A percentile compares a stretch with the other conserved stretches of the same genome.
phyloP scores from a whole-genome alignment of 1,284 basidiomycete genomes.

The Leccinum subrobustum region DNA sequence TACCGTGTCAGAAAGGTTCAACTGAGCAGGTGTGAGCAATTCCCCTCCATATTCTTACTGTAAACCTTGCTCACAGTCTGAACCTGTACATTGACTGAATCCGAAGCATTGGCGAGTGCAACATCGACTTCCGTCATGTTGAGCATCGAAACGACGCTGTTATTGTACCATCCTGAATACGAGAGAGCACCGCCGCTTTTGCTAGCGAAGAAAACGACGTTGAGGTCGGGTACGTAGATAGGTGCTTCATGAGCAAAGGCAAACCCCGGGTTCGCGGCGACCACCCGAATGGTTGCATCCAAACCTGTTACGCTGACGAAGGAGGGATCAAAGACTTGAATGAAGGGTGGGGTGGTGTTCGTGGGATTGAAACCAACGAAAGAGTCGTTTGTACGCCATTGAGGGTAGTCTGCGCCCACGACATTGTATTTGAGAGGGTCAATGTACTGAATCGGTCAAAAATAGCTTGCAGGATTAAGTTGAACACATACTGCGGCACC shows the following conservation, averaged over 20 bases:
- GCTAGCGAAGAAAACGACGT: conserved; percentile 57
- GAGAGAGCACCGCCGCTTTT: conserved; percentile 45
- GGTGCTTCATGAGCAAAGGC: conserved; percentile 77
- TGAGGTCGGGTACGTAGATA: conserved; percentile 56
- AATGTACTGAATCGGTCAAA: conserved; percentile 48
- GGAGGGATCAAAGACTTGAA: conserved; percentile 64
- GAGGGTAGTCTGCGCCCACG: conserved; percentile 36
- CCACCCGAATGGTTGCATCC: conserved; percentile 53
- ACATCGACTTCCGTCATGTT: conserved; percentile 45
- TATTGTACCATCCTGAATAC: conserved; percentile 43
- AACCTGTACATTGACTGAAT: conserved; percentile 52
- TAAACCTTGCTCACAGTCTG: conserved; percentile 43
- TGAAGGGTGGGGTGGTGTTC: conserved; percentile 52
- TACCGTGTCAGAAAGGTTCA: conserved; percentile 47
- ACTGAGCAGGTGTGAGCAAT: conserved; percentile 29
- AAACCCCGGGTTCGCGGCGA: conserved; percentile 57
- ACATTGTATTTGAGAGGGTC: conserved; percentile 45
- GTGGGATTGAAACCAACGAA: conserved; percentile 47
- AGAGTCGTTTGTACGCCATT: conserved; percentile 37
- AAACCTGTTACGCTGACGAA: conserved; percentile 63
- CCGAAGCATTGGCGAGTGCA: conserved; percentile 36
- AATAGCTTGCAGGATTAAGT: not conserved
- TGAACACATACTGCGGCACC: conserved; percentile 19
- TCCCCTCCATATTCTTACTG: not conserved
- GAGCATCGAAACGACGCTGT: conserved; percentile 46